phyloP scores from a whole-genome alignment of 2,329 filamentous ascomycete genomes.

The Trichoderma sp. region DNA sequence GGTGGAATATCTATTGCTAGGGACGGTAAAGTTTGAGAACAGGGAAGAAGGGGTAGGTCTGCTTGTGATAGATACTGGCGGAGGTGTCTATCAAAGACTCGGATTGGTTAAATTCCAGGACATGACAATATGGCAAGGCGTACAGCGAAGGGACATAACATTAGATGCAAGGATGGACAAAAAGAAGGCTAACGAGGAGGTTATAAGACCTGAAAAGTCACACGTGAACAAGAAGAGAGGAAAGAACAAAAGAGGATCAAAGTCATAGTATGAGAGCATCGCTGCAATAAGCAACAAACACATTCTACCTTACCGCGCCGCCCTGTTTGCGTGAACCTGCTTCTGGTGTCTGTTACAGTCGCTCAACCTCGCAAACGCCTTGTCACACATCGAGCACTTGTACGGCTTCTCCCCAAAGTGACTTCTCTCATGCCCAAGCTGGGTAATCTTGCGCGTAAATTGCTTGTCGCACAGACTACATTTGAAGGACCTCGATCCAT shows the following conservation, averaged over 20 bases:
- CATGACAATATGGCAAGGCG: neutral
- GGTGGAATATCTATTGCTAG: neutral
- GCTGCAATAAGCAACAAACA: too few species aligned
- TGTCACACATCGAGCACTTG: constrained; percentile 1
- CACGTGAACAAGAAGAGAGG: too few species aligned
- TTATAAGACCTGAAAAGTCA: too few species aligned
- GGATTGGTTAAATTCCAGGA: neutral
- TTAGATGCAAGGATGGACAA: neutral
- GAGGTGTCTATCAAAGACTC: neutral
- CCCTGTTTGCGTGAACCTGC: neutral
- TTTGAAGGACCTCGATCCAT: neutral
- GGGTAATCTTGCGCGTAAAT: constrained; percentile 9
- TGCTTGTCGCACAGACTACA: constrained; percentile 8
- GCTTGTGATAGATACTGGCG: neutral
- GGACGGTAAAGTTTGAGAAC: neutral
- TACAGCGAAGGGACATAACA: neutral
- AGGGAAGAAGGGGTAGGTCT: neutral
- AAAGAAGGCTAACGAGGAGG: neutral
- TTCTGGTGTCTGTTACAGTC: constrained; percentile 6
- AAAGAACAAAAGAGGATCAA: too few species aligned
- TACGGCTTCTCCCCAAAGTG: constrained; percentile 17
- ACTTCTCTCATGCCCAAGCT: constrained; percentile 6
- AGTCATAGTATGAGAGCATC: too few species aligned
- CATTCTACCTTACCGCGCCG: too few species aligned
- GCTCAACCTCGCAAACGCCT: neutral